These are phyloP conservation scores for Hysterium pulicare DNA, from an alignment of 2,329 filamentous ascomycete species.

Conservation along the genomic window DNA sequence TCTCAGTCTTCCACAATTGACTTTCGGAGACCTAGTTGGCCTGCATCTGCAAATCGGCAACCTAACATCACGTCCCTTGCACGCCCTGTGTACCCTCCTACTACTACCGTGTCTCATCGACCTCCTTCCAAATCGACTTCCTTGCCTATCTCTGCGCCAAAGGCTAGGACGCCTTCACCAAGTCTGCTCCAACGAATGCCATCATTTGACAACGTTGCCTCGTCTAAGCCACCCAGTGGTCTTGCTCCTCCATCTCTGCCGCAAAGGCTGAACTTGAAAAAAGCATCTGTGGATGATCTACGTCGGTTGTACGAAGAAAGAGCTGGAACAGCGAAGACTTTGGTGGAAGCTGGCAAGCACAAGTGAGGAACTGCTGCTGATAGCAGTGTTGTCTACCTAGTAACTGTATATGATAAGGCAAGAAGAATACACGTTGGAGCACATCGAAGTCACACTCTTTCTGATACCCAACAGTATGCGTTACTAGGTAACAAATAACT, in stretches of 20 bases:
- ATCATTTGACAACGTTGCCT: constrained; percentile 36
- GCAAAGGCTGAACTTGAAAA: constrained; percentile 41
- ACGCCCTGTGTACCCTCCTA: constrained; percentile 30
- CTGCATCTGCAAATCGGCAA: constrained; percentile 24
- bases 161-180: constrained; percentile 37
- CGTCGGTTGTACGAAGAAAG: constrained; percentile 48
- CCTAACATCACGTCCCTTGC: constrained; percentile 37
- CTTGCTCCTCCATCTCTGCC: constrained; percentile 19
- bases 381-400: no score
- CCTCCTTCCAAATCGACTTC: constrained; percentile 27
- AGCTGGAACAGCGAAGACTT: constrained; percentile 36
- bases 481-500: background rate
- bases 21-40: constrained; percentile 30
- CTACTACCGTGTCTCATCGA: constrained; percentile 19
- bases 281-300: constrained; percentile 47
- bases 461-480: background rate
- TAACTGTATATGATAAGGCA: background rate
- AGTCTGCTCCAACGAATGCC: constrained; percentile 47
- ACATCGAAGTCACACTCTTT: background rate
- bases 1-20: constrained; percentile 9
- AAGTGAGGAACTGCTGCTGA: no score
- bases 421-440: background rate
- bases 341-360: constrained; percentile 22
- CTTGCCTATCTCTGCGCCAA: constrained; percentile 26
- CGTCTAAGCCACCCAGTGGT: constrained; percentile 9